Conservation (phyloP, 306 rosid species). For the Cucurbita argyrosperma region DNA sequence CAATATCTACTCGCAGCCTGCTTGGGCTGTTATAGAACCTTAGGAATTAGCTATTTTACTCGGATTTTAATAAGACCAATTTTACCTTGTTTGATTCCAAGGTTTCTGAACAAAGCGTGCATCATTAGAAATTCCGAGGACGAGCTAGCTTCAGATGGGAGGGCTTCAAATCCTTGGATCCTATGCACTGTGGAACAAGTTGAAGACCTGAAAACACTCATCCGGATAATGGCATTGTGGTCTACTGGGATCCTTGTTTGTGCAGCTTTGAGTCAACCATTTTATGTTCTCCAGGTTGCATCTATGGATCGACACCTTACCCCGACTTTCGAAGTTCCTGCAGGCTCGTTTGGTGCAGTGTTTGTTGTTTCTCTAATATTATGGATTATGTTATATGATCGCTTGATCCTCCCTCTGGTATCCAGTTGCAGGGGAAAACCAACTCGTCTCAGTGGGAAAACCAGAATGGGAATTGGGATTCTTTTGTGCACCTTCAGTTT, state of each 20-base stretch:
- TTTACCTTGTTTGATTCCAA: not conserved
- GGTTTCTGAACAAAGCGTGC: conserved; percentile 48
- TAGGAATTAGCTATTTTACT: not conserved
- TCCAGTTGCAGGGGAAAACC: conserved; percentile 5
- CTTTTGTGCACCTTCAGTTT: not conserved
- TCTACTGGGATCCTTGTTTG: conserved; percentile 13
- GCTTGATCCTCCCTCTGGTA: conserved; percentile 10
- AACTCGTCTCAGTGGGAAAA: conserved; percentile 2
- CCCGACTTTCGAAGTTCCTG: conserved; percentile 10
- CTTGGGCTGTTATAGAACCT: not conserved
- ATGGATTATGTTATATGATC: conserved; percentile 8
- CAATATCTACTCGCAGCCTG: no score
- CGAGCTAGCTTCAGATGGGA: conserved; percentile 17
- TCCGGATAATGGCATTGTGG: conserved; percentile 15
- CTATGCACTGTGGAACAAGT: conserved; percentile 41
- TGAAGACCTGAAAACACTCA: conserved; percentile 10
- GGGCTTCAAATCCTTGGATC: conserved; percentile 28
- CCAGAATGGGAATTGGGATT: conserved; percentile 23
- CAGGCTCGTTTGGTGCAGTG: conserved; percentile 5
- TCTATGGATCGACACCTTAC: conserved; percentile 20
- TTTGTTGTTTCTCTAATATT: not conserved
- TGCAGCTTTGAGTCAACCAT: conserved; percentile 3
- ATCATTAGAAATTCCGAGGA: conserved; percentile 10
- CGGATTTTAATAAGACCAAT: not conserved
- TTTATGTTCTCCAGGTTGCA: conserved; percentile 9